These are phyloP conservation scores for Panicum hallii DNA, from an alignment of 202 grass and related monocot genomes.

Conservation along the genomic window DNA sequence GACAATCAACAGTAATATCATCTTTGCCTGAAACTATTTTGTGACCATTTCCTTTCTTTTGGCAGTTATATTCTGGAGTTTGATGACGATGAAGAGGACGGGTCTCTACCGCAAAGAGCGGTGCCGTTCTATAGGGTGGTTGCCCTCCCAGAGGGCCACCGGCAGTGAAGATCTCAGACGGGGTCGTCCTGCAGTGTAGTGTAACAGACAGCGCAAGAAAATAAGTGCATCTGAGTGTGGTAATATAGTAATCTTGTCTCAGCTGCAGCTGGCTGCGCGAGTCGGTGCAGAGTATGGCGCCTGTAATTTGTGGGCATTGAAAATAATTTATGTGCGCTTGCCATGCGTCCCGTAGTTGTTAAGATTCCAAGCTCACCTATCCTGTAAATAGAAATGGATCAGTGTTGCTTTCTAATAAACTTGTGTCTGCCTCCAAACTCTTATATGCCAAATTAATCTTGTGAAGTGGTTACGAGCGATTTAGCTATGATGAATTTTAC, in stretches of 20 bases:
- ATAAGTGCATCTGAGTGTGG: neutral
- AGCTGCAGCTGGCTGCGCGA: constrained; percentile 5
- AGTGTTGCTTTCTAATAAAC: neutral
- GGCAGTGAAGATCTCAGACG: constrained; percentile 56
- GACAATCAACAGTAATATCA: neutral
- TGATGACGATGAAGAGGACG: constrained; percentile 96
- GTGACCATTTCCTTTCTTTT: constrained; percentile 31
- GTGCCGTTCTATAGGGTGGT: constrained; percentile 88
- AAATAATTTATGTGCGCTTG: neutral
- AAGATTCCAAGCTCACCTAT: neutral
- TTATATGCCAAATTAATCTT: neutral
- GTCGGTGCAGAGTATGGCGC: constrained; percentile 6
- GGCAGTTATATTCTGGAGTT: constrained; percentile 82
- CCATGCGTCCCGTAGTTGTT: neutral
- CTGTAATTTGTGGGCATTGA: neutral
- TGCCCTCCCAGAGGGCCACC: constrained; percentile 82
- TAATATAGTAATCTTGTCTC: constrained; percentile 20
- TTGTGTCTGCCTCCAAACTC: neutral
- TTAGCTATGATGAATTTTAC: neutral
- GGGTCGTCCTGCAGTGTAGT: neutral
- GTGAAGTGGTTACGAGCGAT: neutral
- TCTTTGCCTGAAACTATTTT: neutral
- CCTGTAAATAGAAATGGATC: constrained; percentile 14
- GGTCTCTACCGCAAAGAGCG: constrained; percentile 73
- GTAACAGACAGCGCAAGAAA: neutral